Percentiles rank a stretch among this genome's conserved stretches.
Conservation (phyloP, 73 alveolate genomes). For the Tetrahymena borealis region DNA sequence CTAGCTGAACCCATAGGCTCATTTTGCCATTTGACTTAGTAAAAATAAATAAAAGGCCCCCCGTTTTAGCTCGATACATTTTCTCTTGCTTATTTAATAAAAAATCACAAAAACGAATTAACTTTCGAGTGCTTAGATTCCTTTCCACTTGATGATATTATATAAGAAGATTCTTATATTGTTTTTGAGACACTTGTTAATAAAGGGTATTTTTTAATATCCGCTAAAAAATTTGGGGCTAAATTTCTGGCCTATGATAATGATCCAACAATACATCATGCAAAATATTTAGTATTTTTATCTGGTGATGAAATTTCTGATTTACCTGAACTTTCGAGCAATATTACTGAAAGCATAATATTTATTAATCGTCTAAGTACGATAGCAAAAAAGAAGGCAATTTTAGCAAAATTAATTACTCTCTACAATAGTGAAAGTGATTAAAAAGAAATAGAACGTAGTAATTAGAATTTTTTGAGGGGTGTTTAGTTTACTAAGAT, state of each 20-base stretch:
- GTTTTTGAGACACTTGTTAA: not conserved
- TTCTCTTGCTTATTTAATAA: not conserved
- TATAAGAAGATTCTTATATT: not conserved
- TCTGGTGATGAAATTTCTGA: not conserved
- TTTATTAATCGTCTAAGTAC: not conserved
- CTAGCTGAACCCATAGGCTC: not conserved
- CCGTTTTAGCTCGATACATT: not conserved
- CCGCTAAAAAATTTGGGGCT: not conserved
- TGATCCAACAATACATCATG: not conserved
- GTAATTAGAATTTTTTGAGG: not conserved
- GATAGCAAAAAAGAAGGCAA: not conserved
- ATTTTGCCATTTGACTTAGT: conserved; percentile 1
- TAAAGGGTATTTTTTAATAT: not conserved
- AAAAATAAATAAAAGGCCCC: not conserved
- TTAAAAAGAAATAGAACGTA: not conserved
- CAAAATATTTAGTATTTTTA: not conserved
- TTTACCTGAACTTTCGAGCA: not conserved
- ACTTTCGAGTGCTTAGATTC: not conserved
- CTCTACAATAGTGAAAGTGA: not conserved
- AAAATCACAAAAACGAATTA: not conserved
- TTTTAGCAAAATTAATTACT: not conserved
- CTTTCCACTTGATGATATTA: not conserved
- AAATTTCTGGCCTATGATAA: not conserved
- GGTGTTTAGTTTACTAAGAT: not conserved
- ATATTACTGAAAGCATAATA: not conserved